A percentile compares a stretch with the other conserved stretches of the same genome.
These are phyloP conservation scores for Hypocreales sp. DNA, from an alignment of 2,329 filamentous ascomycete species.

Conservation along the genomic window DNA sequence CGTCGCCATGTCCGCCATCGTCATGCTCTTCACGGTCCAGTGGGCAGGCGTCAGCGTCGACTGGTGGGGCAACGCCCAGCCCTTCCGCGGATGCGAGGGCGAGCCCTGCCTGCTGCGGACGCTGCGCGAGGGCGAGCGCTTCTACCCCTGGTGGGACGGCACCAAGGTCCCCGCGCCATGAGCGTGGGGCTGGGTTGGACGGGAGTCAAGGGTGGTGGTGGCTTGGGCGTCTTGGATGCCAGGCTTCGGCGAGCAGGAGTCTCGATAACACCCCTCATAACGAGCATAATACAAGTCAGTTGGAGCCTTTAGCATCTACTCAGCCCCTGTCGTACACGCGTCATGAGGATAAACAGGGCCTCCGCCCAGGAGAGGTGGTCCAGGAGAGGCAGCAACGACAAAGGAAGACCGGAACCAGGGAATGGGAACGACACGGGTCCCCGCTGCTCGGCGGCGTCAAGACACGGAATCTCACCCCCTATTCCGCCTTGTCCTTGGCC, in stretches of 20 bases:
- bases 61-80: slow-evolving; percentile 29
- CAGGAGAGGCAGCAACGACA: too few species aligned
- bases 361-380: too few species aligned
- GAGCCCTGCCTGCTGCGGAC: slow-evolving; percentile 8
- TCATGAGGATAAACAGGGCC: too few species aligned
- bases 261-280: too few species aligned
- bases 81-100: slow-evolving; percentile 10
- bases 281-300: too few species aligned
- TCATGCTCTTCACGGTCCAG: slow-evolving; percentile 32
- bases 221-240: too few species aligned
- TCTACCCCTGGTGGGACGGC: slow-evolving; percentile 12
- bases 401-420: too few species aligned
- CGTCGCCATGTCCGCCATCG: slow-evolving; percentile 28
- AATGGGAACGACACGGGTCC: too few species aligned
- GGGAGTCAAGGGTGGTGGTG: too few species aligned
- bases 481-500: slow-evolving; percentile 8
- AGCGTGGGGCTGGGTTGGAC: neutral
- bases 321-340: neutral
- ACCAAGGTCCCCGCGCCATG: slow-evolving; percentile 8
- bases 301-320: slow-evolving; percentile 36
- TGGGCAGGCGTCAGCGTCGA: slow-evolving; percentile 18
- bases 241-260: too few species aligned
- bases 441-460: too few species aligned
- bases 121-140: slow-evolving; percentile 10
- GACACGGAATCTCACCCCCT: neutral